Percentiles rank a stretch among this genome's conserved stretches.
Conservation (phyloP, 2,329 filamentous ascomycete genomes). For the Talaromyces verruculosus region DNA sequence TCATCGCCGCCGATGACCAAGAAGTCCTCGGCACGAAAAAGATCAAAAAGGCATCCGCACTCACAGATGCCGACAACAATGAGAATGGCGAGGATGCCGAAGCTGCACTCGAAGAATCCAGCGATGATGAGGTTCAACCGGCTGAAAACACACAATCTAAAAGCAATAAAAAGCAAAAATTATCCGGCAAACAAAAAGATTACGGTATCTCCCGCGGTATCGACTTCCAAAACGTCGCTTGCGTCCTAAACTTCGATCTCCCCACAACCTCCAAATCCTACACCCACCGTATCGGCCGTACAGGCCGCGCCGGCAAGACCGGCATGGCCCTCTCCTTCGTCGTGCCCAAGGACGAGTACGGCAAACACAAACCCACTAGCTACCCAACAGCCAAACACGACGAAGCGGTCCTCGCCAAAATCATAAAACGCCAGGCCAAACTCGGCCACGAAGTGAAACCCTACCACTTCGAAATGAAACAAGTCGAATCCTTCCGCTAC, state of each 20-base stretch:
- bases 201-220: constrained; percentile 95
- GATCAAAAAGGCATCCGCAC: constrained; percentile 30
- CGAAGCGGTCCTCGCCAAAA: constrained; percentile 78
- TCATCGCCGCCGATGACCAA: constrained; percentile 91
- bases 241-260: constrained; percentile 95
- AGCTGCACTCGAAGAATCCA: constrained; percentile 35
- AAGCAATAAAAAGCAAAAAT: constrained; percentile 62
- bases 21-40: constrained; percentile 67
- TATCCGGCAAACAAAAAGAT: constrained; percentile 72
- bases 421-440: constrained; percentile 75
- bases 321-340: constrained; percentile 97
- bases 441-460: constrained; percentile 79
- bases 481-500: constrained; percentile 91
- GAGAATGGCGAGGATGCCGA: constrained; percentile 29
- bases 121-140: constrained; percentile 38
- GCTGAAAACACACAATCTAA: constrained; percentile 30
- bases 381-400: constrained; percentile 75
- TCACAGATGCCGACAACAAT: constrained; percentile 19
- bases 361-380: constrained; percentile 85
- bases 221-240: constrained; percentile 93
- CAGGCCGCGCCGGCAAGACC: constrained; percentile 82
- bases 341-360: constrained; percentile 74
- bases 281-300: constrained; percentile 94
- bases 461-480: constrained; percentile 92
- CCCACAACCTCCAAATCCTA: constrained; percentile 86